These are phyloP conservation scores for Xylaria sp. DNA, from an alignment of 2,329 filamentous ascomycete genomes.

Conservation along the genomic window DNA sequence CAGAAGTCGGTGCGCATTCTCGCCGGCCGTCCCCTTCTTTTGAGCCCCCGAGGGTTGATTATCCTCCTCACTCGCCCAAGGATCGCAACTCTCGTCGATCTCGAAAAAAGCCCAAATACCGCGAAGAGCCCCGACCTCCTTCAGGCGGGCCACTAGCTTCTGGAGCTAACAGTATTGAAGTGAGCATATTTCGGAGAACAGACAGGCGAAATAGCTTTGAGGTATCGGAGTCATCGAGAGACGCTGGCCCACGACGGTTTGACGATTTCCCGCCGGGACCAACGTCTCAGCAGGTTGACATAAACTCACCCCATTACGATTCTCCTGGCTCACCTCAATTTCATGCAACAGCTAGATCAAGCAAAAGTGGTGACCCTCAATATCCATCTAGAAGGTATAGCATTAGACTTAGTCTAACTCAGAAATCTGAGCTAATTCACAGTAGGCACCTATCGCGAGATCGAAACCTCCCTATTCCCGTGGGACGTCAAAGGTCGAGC, in stretches of 20 bases:
- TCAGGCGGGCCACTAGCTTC: constrained; percentile 53
- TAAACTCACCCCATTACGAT: constrained; percentile 64
- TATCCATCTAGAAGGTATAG: constrained; percentile 52
- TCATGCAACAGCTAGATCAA: constrained; percentile 64
- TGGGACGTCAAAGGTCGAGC: constrained; percentile 53
- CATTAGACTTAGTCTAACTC: constrained; percentile 27
- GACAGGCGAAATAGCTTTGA: constrained; percentile 55
- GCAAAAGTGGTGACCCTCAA: constrained; percentile 60
- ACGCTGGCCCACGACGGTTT: constrained; percentile 53
- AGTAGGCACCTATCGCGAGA: constrained; percentile 28
- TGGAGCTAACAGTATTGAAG: constrained; percentile 61
- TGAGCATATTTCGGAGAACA: constrained; percentile 56
- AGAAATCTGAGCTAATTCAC: constrained; percentile 50
- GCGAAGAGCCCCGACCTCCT: constrained; percentile 54
- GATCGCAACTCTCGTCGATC: constrained; percentile 46
- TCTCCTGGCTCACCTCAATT: constrained; percentile 71
- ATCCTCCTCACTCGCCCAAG: constrained; percentile 45
- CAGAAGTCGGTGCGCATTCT: constrained; percentile 44
- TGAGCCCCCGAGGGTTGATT: constrained; percentile 41
- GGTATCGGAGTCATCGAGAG: constrained; percentile 47
- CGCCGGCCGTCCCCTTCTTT: constrained; percentile 43
- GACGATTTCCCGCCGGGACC: constrained; percentile 53
- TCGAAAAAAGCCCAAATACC: constrained; percentile 52
- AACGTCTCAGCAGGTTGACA: constrained; percentile 67
- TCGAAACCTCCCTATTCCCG: constrained; percentile 19